Conservation (phyloP, 441 rosid genomes). For the Mallotus japonicus region DNA sequence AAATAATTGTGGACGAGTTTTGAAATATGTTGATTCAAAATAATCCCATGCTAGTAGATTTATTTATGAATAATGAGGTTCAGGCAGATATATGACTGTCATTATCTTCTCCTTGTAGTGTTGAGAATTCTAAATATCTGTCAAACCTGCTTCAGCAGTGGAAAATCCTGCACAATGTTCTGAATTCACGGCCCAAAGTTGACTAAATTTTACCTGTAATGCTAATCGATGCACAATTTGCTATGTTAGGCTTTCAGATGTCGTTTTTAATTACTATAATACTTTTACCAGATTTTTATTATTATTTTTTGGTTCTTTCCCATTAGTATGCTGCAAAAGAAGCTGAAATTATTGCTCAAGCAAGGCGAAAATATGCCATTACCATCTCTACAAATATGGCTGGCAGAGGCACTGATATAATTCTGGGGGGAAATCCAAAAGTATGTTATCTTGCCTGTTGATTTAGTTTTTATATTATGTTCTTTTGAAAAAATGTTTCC, state of each 20-base stretch:
- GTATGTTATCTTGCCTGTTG: slow-evolving; percentile 39
- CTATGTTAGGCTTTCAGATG: not conserved
- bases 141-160: slow-evolving; percentile 77
- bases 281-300: slow-evolving; percentile 13
- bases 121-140: too few species aligned
- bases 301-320: slow-evolving; percentile 4
- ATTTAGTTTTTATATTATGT: slow-evolving; percentile 10
- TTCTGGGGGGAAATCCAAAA: slow-evolving; percentile 93
- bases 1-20: not conserved
- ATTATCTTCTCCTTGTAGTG: slow-evolving; percentile 40
- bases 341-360: slow-evolving; percentile 92
- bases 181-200: slow-evolving; percentile 97
- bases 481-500: not conserved
- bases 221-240: slow-evolving; percentile 15
- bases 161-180: slow-evolving; percentile 86
- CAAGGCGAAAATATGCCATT: slow-evolving; percentile 87
- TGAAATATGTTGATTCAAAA: not conserved
- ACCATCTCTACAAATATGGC: slow-evolving; percentile 99
- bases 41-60: not conserved
- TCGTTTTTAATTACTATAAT: slow-evolving; percentile 14
- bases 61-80: not conserved
- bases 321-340: slow-evolving; percentile 92
- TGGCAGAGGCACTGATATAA: slow-evolving; percentile 97
- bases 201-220: slow-evolving; percentile 19
- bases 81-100: slow-evolving; percentile 16